phyloP scores from a whole-genome alignment of 148 eudicot species.

The Hydrangea macrophylla region DNA sequence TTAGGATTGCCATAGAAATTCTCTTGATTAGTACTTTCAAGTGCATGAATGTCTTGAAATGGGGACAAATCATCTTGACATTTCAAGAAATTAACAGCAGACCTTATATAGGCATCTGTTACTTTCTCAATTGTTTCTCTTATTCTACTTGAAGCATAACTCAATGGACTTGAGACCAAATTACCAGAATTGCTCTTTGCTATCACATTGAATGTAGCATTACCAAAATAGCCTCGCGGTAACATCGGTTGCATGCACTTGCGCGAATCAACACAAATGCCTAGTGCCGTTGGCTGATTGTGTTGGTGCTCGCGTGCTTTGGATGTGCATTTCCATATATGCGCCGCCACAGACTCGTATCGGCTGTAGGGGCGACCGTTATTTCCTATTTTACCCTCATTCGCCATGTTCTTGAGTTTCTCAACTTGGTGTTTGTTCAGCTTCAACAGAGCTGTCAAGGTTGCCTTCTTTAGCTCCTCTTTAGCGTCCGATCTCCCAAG shows the following conservation, averaged over 20 bases:
- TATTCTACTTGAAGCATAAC: constrained; percentile 15
- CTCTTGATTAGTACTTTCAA: not conserved
- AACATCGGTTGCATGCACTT: constrained; percentile 15
- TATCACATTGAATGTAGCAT: constrained; percentile 3
- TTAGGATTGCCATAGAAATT: constrained; percentile 26
- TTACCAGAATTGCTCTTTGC: constrained; percentile 7
- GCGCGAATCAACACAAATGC: constrained; percentile 8
- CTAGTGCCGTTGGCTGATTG: constrained; percentile 12
- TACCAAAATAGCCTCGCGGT: constrained; percentile 24
- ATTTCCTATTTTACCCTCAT: not conserved
- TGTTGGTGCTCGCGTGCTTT: constrained; percentile 15
- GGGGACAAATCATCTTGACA: constrained; percentile 6
- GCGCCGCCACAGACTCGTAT: constrained; percentile 19
- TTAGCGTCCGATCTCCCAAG: constrained; percentile 15
- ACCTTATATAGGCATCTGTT: constrained; percentile 21
- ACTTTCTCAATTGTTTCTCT: constrained; percentile 23
- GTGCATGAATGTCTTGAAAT: constrained; percentile 2
- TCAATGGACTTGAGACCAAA: constrained; percentile 10
- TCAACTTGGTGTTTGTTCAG: constrained; percentile 27
- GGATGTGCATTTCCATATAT: constrained; percentile 22
- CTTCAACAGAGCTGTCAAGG: constrained; percentile 17
- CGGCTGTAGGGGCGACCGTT: constrained; percentile 9
- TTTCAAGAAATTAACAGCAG: constrained; percentile 6
- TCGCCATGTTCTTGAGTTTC: constrained; percentile 26
- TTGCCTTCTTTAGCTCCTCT: constrained; percentile 24